phyloP scores from a whole-genome alignment of 345 rosid species.

The Heritiera littoralis region DNA sequence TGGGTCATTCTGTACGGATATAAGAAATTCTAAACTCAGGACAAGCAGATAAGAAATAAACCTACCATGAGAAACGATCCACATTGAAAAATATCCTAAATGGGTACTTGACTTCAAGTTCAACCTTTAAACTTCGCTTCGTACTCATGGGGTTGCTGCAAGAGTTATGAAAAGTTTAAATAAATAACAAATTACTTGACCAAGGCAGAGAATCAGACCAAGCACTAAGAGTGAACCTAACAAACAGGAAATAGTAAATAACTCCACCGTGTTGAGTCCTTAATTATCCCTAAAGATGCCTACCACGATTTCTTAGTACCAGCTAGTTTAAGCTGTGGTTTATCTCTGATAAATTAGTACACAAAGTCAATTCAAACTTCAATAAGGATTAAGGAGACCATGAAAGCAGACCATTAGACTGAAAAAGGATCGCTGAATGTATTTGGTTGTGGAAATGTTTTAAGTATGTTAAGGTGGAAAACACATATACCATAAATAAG shows the following conservation, averaged over 20 bases:
- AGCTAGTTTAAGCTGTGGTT: background rate
- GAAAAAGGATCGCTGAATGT: background rate
- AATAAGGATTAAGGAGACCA: background rate
- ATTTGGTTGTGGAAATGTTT: background rate
- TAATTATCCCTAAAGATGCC: background rate
- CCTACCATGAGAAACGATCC: background rate
- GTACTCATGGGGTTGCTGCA: constrained; percentile 67
- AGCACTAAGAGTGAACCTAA: background rate
- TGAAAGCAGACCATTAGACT: background rate
- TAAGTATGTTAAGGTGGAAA: background rate
- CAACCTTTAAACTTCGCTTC: constrained; percentile 57
- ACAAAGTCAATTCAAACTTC: background rate
- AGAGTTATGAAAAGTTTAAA: background rate
- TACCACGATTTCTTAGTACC: background rate
- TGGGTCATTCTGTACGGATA: background rate
- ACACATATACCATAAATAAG: constrained; percentile 60
- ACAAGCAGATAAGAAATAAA: background rate
- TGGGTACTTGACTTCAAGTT: constrained; percentile 4
- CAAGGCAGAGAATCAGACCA: background rate
- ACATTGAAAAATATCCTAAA: background rate
- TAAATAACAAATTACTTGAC: background rate
- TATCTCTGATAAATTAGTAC: background rate
- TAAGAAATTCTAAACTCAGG: background rate
- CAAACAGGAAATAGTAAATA: background rate
- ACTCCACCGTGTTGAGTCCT: background rate